Evolutionary conservation across 2,329 filamentous ascomycete genomes (phyloP), one percentile per base, ranked within the genome.

Genomic region (Aspergillus fijiensis): DNA sequence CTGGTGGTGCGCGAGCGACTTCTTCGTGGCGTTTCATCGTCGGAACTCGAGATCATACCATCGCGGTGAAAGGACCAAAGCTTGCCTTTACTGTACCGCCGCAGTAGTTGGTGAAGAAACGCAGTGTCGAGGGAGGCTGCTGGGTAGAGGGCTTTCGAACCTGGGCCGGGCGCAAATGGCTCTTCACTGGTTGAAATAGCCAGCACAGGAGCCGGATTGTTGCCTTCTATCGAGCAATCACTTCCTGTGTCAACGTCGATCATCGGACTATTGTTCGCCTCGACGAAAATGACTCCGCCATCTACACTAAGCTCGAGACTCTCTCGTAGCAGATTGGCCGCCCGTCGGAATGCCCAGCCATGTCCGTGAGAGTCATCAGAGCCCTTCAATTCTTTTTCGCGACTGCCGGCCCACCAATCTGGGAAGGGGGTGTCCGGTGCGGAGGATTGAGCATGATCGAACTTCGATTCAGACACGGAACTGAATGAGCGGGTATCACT

Each of bases 61-160:
- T 80, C 78, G 2, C 69, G 74, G 51, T 81, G 78, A 58, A 82
- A 80, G 1, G 77, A 79, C 79, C 79, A 82, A 1, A 82, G 64
- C 52, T 80, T 80, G 12, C 80, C 80, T 55, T 77, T 75, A 5
- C 78, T 76, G 60, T 82, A 81, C n/a, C 78, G 76, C 25, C 72
- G 73, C 10, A 81, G 66, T 12, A 81, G 66, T 47, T 70, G 63
- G 12, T 71, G 68, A 5, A 76, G 58, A 12, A 76, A 76, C 0
- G 66, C 65, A 5, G 66, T 68, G 49, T 75, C 73, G 12, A 75
- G 61, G 54, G 67, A 72, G 5, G 72, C 69, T 2, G 73, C 72
- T 3, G 74, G 64, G 42, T 65, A 72, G 14, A 62, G 62, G 1
- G 62, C 63, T 27, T 63, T 63, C 1, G 69, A 73, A 5, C 71